A percentile compares a stretch with the other conserved stretches of the same genome.
phyloP scores from a whole-genome alignment of 208 protist species.

The Trypanosoma scelopori region DNA sequence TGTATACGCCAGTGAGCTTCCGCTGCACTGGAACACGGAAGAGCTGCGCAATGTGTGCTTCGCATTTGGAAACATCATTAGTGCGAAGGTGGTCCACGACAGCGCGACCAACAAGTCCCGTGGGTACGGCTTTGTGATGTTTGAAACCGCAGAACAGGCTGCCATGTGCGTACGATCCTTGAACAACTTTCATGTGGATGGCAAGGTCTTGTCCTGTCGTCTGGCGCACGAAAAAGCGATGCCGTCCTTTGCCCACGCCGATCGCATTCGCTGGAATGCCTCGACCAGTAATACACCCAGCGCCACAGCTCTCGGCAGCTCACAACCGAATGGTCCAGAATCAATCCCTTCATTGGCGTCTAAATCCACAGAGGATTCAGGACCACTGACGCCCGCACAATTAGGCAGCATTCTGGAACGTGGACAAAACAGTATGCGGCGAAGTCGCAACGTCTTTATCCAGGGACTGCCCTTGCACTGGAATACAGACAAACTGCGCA shows the following conservation, averaged over 20 bases:
- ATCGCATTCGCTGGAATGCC: background rate
- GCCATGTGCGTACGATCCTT: conserved; percentile 40
- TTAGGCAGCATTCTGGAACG: background rate
- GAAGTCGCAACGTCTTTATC: conserved; percentile 33
- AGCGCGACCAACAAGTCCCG: conserved; percentile 43
- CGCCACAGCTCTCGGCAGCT: background rate
- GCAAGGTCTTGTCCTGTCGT: conserved; percentile 41
- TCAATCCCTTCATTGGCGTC: background rate
- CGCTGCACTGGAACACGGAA: conserved; percentile 60
- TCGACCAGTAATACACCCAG: background rate
- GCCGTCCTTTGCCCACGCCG: conserved; percentile 41
- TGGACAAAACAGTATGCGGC: background rate
- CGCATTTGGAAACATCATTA: conserved; percentile 49
- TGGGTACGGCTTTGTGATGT: conserved; percentile 74
- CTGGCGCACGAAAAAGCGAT: conserved; percentile 59
- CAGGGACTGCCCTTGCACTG: conserved; percentile 26
- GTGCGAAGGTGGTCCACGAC: conserved; percentile 60
- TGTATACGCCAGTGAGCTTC: conserved; percentile 65
- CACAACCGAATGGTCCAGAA: background rate
- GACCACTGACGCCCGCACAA: background rate
- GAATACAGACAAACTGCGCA: conserved; percentile 31
- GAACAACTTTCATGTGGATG: conserved; percentile 22
- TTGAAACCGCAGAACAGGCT: conserved; percentile 42
- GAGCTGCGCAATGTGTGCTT: conserved; percentile 52
- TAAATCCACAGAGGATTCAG: background rate